Evolutionary conservation across 2,329 filamentous ascomycete species (phyloP).

Genomic region (Pseudogymnoascus sp.): DNA sequence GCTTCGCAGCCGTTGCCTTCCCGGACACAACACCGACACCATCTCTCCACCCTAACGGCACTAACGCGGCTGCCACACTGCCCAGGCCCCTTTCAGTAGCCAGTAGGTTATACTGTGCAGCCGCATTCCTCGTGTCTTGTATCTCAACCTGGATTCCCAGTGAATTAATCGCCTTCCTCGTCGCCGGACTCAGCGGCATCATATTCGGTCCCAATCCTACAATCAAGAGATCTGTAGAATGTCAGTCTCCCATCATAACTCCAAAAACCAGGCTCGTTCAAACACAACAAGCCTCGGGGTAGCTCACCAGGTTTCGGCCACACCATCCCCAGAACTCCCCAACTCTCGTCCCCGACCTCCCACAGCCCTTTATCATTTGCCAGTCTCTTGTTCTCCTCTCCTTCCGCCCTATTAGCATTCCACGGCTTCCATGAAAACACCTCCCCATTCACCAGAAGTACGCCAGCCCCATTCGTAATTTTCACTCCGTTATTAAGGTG

Average conservation of each 20-base stretch:
- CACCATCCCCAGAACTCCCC: slow-evolving; percentile 68
- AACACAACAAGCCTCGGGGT: neutral
- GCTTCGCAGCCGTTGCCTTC: neutral
- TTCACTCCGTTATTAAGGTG: slow-evolving; percentile 73
- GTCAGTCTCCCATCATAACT: neutral
- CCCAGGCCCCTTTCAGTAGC: slow-evolving; percentile 87
- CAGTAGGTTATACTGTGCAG: slow-evolving; percentile 87
- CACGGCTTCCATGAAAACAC: slow-evolving; percentile 87
- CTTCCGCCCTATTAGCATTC: slow-evolving; percentile 40
- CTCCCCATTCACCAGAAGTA: slow-evolving; percentile 77
- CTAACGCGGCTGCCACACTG: slow-evolving; percentile 78
- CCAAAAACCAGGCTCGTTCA: neutral
- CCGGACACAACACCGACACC: slow-evolving; percentile 25
- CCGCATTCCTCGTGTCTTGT: slow-evolving; percentile 87
- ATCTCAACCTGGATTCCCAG: slow-evolving; percentile 83
- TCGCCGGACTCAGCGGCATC: slow-evolving; percentile 67
- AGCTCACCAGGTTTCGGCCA: slow-evolving; percentile 82
- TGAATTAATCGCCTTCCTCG: slow-evolving; percentile 62
- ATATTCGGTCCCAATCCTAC: slow-evolving; percentile 77
- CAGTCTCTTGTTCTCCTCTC: slow-evolving; percentile 38
- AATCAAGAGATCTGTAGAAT: slow-evolving; percentile 66
- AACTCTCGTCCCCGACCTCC: slow-evolving; percentile 63
- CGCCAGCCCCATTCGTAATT: slow-evolving; percentile 61
- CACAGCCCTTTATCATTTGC: slow-evolving; percentile 75
- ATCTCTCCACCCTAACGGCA: slow-evolving; percentile 79